Evolutionary conservation across 2,329 filamentous ascomycete genomes (phyloP), one percentile per base, ranked within the genome.

Genomic region (Xylaria sp.): DNA sequence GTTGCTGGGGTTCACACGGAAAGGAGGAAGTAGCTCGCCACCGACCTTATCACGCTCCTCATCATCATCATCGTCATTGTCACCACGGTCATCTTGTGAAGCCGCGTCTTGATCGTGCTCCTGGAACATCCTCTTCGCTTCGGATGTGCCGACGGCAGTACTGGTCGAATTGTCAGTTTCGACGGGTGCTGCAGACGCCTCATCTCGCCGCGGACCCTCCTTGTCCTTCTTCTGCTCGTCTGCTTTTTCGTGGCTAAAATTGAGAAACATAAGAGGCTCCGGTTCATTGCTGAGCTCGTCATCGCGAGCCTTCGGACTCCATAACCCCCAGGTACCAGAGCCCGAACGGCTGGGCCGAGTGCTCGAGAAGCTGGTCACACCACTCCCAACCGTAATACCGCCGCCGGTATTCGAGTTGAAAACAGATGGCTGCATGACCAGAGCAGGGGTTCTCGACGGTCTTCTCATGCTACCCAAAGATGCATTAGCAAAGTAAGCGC

Each of bases 401-500:
- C 76, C 75, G 2, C 69, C 71, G 5, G 65, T 63, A 50, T 67
- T 64, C 63, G 73, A 23, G 67, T 70, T 67, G 63, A 57, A 66
- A 8, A 65, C 53, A 4, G 74, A 58, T 63, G 74, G 50, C 46
- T 66, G 53, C n/a, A 68, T 19, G 2, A 65, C 39, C 50, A 65
- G 37, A 23, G 61, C 23, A 18, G 66, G 37, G 16, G 63, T 54
- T 35, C 67, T 58, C 0, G 74, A 70, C 2, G 65, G 65, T 18
- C 71, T 69, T 50, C 75, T 71, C 65, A 75, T 70, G 51, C 70
- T 71, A 11, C 71, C 73, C 19, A 76, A 65, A 0, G 71, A 73
- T 3, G 76, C 75, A 60, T 76, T 79, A 5, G 76, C 76, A 4
- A 80, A 81, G 9, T 73, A 75, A 63, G 76, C 79, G 9, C 80